phyloP scores from a whole-genome alignment of 257 asterid species.

The Solanum piurae region DNA sequence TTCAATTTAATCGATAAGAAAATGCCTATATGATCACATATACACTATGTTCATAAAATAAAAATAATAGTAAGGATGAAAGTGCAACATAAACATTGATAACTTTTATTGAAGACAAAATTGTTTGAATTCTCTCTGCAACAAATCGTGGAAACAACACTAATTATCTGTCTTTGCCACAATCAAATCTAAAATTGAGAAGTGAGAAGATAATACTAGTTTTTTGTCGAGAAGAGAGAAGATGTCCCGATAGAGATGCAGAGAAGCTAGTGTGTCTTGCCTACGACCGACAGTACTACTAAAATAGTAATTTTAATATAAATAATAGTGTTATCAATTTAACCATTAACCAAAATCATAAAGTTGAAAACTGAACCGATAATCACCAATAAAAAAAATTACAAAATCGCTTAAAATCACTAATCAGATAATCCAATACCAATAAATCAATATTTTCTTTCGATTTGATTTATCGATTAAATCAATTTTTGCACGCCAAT shows the following conservation, averaged over 20 bases:
- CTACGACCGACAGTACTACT: background rate
- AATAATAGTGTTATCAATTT: too few species aligned
- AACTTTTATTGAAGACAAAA: background rate
- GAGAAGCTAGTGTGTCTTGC: background rate
- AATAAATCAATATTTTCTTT: too few species aligned
- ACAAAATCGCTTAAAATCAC: background rate
- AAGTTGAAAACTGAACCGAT: background rate
- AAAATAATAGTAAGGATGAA: too few species aligned
- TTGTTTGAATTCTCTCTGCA: background rate
- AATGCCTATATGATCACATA: too few species aligned
- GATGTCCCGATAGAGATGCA: background rate
- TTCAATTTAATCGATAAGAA: too few species aligned
- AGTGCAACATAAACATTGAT: background rate
- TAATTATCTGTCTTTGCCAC: too few species aligned
- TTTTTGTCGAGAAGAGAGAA: background rate
- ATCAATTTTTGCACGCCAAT: background rate
- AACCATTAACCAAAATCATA: background rate
- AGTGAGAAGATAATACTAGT: background rate
- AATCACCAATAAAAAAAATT: background rate
- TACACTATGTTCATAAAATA: too few species aligned
- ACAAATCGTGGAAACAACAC: too few species aligned
- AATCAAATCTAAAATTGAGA: background rate
- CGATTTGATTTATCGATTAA: too few species aligned
- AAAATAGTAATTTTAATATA: too few species aligned
- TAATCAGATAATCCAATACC: too few species aligned